Percentiles rank a stretch among this genome's conserved stretches.
phyloP scores from a whole-genome alignment of 2,329 filamentous ascomycete species.

The Thelonectria blattea region DNA sequence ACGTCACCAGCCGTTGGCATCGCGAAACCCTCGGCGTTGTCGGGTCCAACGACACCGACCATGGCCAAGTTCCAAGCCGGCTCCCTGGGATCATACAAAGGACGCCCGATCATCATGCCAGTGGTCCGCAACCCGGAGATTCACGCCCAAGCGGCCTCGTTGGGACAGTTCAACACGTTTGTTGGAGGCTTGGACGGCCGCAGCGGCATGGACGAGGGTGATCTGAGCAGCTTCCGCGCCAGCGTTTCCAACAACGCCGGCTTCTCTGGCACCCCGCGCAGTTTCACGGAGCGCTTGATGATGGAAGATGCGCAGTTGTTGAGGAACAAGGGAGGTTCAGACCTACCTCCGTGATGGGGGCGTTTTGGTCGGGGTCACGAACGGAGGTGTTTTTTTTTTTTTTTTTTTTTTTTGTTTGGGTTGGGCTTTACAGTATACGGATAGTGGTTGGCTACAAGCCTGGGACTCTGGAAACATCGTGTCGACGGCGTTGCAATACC shows the following conservation, averaged over 20 bases:
- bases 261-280: constrained; percentile 53
- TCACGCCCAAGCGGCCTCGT: constrained; percentile 54
- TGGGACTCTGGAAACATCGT: constrained; percentile 33
- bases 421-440: constrained; percentile 29
- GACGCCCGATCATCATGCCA: constrained; percentile 58
- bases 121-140: constrained; percentile 57
- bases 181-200: constrained; percentile 60
- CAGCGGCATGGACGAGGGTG: constrained; percentile 54
- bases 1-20: constrained; percentile 54
- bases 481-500: constrained; percentile 40
- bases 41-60: constrained; percentile 41
- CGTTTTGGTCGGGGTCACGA: constrained; percentile 14
- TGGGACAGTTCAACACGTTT: constrained; percentile 57
- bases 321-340: constrained; percentile 32
- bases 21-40: constrained; percentile 36
- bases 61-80: constrained; percentile 45
- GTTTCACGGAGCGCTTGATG: constrained; percentile 56
- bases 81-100: constrained; percentile 61
- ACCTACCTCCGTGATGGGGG: constrained; percentile 26
- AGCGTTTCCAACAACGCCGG: constrained; percentile 47
- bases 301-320: constrained; percentile 52
- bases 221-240: constrained; percentile 51
- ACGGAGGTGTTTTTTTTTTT: constrained; percentile 31
- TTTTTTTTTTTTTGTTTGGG: too few species aligned
- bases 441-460: constrained; percentile 29